phyloP scores from a whole-genome alignment of 768 basidiomycete species.

The Hortiboletus campestris region DNA sequence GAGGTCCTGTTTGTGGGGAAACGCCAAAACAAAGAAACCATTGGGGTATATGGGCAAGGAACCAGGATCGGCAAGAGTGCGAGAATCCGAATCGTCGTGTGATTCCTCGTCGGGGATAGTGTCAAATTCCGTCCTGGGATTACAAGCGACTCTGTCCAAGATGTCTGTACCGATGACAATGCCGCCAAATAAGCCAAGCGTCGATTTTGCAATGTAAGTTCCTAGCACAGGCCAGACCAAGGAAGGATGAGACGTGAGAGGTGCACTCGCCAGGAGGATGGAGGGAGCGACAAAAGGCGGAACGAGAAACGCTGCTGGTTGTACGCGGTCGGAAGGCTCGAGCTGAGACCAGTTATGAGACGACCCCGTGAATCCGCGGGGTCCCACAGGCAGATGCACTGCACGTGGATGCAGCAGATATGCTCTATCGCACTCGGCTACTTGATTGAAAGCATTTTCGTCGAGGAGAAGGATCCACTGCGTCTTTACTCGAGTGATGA shows the following conservation, averaged over 20 bases:
- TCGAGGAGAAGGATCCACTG: slow-evolving; percentile 55
- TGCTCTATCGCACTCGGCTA: slow-evolving; percentile 33
- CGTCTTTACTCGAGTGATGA: slow-evolving; percentile 40
- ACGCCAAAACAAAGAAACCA: slow-evolving; percentile 35
- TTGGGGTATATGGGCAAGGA: slow-evolving; percentile 1
- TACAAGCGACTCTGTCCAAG: neutral
- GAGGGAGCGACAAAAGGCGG: slow-evolving; percentile 59
- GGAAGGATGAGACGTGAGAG: slow-evolving; percentile 14
- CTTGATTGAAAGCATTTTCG: slow-evolving; percentile 38
- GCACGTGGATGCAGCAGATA: slow-evolving; percentile 44
- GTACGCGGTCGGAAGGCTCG: slow-evolving; percentile 29
- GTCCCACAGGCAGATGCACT: slow-evolving; percentile 41
- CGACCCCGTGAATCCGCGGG: slow-evolving; percentile 32
- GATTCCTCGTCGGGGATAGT: neutral
- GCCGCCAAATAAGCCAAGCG: slow-evolving; percentile 37
- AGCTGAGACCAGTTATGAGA: slow-evolving; percentile 32
- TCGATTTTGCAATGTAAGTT: slow-evolving; percentile 27
- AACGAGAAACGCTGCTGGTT: slow-evolving; percentile 48
- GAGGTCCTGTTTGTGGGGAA: slow-evolving; percentile 38
- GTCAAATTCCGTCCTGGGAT: neutral
- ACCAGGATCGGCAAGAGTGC: neutral
- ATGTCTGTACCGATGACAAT: slow-evolving; percentile 29
- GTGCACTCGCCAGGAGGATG: slow-evolving; percentile 20
- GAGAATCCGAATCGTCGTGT: neutral
- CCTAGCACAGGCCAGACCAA: slow-evolving; percentile 27